Evolutionary conservation across 2,329 filamentous ascomycete species (phyloP), one percentile per base, ranked within the genome.

Genomic region (Pleoardoris graminearum): DNA sequence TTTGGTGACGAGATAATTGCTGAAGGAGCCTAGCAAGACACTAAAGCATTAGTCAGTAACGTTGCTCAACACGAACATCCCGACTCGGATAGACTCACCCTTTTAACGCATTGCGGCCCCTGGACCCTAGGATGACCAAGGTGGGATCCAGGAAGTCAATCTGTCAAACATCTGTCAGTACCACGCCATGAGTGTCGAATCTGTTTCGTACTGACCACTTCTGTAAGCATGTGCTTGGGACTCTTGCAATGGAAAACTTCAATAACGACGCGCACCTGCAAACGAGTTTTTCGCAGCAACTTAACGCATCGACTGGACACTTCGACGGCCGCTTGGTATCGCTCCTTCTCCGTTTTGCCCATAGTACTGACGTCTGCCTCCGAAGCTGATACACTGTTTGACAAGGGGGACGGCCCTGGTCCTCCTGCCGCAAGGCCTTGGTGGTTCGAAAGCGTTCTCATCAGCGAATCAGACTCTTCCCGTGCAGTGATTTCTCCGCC

Each of bases 211-310:
- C 82, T 74, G 68, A 85, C 82, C 62, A 97, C 91, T 78, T 97
- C 94, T 0, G 91, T 96, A 59, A 99, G 91, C 78, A 97, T 82
- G 72, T 97, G 92, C 73, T 94, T 93, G 3, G 94, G 91, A 67
- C 90, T 97, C 80, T 97, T 97, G 86, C 94, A 97, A 75, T 97
- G 94, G 61, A 99, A 88, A 23, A 97, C 93, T 75, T 99, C 94
- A 29, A 99, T 88, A 45, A 96, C 91, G 42, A 97, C 89, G 52
- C 91, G 86, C 43, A 97, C 92, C 72, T 99, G 93, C 53, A 99
- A 79, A 59, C 89, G 85, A 0, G 94, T 99, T 80, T 96, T 96
- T 54, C 93, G 84, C 54, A 99, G 76, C 39, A 97, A 78, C 60
- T 87, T 89, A n/a, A 94, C 83, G 48, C 96, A 90, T 29, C 88